These are phyloP conservation scores for Ilyonectria destructans DNA, from an alignment of 2,329 filamentous ascomycete species.

Conservation along the genomic window DNA sequence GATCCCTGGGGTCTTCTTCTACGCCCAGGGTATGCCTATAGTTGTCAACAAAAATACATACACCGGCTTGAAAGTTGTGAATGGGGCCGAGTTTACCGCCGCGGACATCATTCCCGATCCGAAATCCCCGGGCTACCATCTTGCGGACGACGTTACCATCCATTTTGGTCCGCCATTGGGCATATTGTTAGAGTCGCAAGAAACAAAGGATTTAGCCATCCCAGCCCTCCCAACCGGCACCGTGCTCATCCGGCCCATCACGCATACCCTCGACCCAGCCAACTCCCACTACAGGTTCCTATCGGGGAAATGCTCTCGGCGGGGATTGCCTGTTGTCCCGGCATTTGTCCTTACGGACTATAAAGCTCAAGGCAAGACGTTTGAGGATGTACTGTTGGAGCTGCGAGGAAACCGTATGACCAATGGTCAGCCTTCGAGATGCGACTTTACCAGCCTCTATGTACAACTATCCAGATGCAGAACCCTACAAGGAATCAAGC, in stretches of 20 bases:
- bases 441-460: not conserved
- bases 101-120: conserved; percentile 30
- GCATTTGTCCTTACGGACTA: too few species aligned
- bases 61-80: conserved; percentile 34
- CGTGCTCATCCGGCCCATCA: too few species aligned
- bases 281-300: too few species aligned
- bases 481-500: conserved; percentile 15
- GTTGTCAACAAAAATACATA: conserved; percentile 36
- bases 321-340: too few species aligned
- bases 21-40: conserved; percentile 34
- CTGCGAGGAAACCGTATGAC: conserved; percentile 23
- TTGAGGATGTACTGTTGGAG: conserved; percentile 23
- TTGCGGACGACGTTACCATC: conserved; percentile 25
- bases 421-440: conserved; percentile 23
- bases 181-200: conserved; percentile 29
- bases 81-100: conserved; percentile 33
- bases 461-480: conserved; percentile 20
- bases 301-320: too few species aligned
- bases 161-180: conserved; percentile 32
- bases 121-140: conserved; percentile 29
- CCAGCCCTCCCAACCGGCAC: too few species aligned
- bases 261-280: too few species aligned
- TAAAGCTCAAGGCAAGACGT: conserved; percentile 16
- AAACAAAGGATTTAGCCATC: conserved; percentile 8
- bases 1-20: conserved; percentile 32